These are phyloP conservation scores for Paracoccidioides lutzii DNA, from an alignment of 2,329 filamentous ascomycete genomes.

Conservation along the genomic window DNA sequence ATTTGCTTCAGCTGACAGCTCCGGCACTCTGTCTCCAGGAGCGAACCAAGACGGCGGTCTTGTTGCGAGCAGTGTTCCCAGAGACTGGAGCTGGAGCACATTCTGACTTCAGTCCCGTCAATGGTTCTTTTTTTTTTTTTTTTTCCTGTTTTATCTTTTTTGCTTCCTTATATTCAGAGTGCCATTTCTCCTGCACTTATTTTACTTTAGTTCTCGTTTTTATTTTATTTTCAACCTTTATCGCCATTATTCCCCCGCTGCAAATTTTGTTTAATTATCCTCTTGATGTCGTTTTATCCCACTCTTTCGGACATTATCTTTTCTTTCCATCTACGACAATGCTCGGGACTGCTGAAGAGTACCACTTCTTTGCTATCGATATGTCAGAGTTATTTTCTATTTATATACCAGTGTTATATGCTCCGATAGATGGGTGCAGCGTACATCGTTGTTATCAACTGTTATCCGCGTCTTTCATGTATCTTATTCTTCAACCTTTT, in stretches of 20 bases:
- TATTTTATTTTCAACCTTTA: too few relatives aligned
- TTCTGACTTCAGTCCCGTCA: conserved; percentile 31
- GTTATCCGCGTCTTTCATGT: neutral
- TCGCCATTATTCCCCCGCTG: neutral
- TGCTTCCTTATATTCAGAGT: neutral
- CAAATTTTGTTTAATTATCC: neutral
- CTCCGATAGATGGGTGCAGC: neutral
- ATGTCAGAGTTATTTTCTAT: neutral
- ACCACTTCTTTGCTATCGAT: neutral
- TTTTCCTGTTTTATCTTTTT: neutral
- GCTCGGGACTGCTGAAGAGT: neutral
- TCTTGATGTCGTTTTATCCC: neutral
- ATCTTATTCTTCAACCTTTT: conserved; percentile 10
- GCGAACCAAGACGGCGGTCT: conserved; percentile 33
- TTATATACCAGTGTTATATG: neutral
- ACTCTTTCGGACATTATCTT: neutral
- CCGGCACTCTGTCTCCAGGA: conserved; percentile 5
- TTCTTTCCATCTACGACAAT: conserved; percentile 2
- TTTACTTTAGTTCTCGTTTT: neutral
- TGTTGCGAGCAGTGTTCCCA: conserved; percentile 42
- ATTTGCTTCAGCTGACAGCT: conserved; percentile 8
- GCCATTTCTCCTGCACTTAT: neutral
- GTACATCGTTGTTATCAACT: neutral
- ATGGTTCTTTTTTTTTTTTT: conserved; percentile 8
- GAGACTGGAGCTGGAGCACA: conserved; percentile 51